These are phyloP conservation scores for Sporothrix protearum DNA, from an alignment of 2,329 filamentous ascomycete genomes.

Conservation along the genomic window DNA sequence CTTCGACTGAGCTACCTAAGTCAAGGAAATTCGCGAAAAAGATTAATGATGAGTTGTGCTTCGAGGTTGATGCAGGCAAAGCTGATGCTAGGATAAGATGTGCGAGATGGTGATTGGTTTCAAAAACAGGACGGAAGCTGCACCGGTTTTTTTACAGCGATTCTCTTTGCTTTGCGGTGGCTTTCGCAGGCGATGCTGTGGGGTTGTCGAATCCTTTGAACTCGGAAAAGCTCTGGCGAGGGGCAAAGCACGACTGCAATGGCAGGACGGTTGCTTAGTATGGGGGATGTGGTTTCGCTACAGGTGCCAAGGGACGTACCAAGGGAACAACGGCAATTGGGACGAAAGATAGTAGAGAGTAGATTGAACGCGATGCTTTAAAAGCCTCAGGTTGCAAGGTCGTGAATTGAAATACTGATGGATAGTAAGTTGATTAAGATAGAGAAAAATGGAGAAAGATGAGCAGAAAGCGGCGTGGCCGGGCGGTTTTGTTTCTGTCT, in stretches of 20 bases:
- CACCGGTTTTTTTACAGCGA: background rate
- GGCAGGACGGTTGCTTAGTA: constrained; percentile 18
- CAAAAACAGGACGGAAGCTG: background rate
- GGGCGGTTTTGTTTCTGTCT: background rate
- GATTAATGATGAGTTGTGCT: background rate
- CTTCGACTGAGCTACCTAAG: constrained; percentile 17
- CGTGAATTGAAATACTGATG: background rate
- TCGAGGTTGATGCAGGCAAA: background rate
- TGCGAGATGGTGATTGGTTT: background rate
- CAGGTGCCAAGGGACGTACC: constrained; percentile 5
- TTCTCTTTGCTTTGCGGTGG: background rate
- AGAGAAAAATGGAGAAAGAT: background rate
- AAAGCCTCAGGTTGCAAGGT: constrained; percentile 1
- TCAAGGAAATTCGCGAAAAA: background rate
- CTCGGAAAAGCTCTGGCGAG: constrained; percentile 17
- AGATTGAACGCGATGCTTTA: background rate
- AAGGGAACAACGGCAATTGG: constrained; percentile 6
- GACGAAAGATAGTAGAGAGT: background rate
- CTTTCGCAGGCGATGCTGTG: background rate
- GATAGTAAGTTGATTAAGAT: background rate
- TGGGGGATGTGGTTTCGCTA: background rate
- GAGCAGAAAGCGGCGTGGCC: background rate
- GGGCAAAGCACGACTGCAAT: constrained; percentile 15
- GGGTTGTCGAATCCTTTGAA: constrained; percentile 13
- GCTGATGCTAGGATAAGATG: background rate